Evolutionary conservation across 768 basidiomycete species (phyloP), one percentile per base, ranked within the genome.

Genomic region (Russula dissimulans): DNA sequence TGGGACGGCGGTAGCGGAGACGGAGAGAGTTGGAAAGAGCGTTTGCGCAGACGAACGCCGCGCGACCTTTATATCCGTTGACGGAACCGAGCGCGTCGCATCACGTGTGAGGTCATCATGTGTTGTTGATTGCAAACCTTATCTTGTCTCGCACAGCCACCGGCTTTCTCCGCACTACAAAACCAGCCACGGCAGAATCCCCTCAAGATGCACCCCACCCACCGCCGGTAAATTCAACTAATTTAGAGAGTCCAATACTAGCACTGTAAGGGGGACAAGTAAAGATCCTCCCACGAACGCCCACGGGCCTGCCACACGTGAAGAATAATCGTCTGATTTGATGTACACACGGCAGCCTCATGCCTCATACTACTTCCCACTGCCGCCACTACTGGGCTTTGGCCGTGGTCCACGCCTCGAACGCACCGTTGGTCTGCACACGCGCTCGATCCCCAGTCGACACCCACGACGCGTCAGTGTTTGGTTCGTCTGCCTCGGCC

Each of bases 351-450:
- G 26, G n/a, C 36, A 50, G 34, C 56, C 56, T 50, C 48, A 9
- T 31, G 46, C 11, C 22, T 9, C 15, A 1, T 8, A 45, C 36
- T 17, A 6, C 45, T 11, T 7, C 42, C 41, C 18, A 39, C 1
- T 41, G 2, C 43, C 38, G 34, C 41, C 18, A 39, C 1, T 41
- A 14, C 43, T 44, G 34, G 15, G 10, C 50, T 44, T 61, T 52
- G 44, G 18, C 32, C 14, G 26, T 31, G 26, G 48, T 22, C 59
- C 62, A 65, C 44, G 73, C 68, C 61, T 72, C 71, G 68, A 76
- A 76, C 12, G 71, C 71, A 26, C 74, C 74, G 42, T 75, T 74
- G 7, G 72, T 61, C 22, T 68, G 65, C 11, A 73, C 74, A 53
- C 66, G 71, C 9, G 72, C 74, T 14, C 63, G 66, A 44, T 70